These are phyloP conservation scores for Trametes cubensis DNA, from an alignment of 768 basidiomycete species.

Conservation along the genomic window DNA sequence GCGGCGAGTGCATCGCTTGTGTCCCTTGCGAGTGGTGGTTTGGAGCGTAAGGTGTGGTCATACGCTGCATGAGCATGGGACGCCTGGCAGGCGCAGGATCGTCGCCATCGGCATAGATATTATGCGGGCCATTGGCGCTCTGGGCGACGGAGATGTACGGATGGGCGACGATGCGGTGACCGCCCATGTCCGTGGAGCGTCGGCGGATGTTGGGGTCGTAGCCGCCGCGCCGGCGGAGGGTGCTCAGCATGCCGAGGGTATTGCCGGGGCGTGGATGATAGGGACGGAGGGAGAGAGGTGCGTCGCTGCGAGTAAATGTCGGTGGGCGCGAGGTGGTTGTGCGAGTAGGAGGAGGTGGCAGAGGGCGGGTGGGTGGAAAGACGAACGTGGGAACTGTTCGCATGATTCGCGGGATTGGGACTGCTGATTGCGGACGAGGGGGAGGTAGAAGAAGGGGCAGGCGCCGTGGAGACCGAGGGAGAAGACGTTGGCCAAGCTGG, in stretches of 20 bases:
- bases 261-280: slow-evolving; percentile 8
- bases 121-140: slow-evolving; percentile 24
- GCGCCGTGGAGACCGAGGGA: slow-evolving; percentile 12
- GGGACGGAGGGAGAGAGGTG: slow-evolving; percentile 21
- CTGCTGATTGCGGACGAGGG: slow-evolving; percentile 13
- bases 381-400: slow-evolving; percentile 16
- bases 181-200: slow-evolving; percentile 26
- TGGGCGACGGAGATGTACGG: slow-evolving; percentile 33
- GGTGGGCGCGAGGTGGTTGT: slow-evolving; percentile 23
- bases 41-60: slow-evolving; percentile 9
- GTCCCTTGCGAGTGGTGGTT: neutral
- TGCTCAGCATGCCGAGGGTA: slow-evolving; percentile 13
- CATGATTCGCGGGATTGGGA: slow-evolving; percentile 9
- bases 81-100: slow-evolving; percentile 9
- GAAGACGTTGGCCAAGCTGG: slow-evolving; percentile 7
- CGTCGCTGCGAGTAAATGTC: slow-evolving; percentile 23
- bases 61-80: slow-evolving; percentile 18
- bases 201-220: slow-evolving; percentile 29
- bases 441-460: slow-evolving; percentile 3
- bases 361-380: slow-evolving; percentile 17
- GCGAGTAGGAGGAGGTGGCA: slow-evolving; percentile 12
- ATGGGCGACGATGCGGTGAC: slow-evolving; percentile 26
- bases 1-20: slow-evolving; percentile 10
- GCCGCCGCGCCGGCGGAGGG: slow-evolving; percentile 13
- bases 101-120: slow-evolving; percentile 2